These are phyloP conservation scores for Coemansia sp. DNA, from an alignment of 192 early-diverging fungal species.

Conservation along the genomic window DNA sequence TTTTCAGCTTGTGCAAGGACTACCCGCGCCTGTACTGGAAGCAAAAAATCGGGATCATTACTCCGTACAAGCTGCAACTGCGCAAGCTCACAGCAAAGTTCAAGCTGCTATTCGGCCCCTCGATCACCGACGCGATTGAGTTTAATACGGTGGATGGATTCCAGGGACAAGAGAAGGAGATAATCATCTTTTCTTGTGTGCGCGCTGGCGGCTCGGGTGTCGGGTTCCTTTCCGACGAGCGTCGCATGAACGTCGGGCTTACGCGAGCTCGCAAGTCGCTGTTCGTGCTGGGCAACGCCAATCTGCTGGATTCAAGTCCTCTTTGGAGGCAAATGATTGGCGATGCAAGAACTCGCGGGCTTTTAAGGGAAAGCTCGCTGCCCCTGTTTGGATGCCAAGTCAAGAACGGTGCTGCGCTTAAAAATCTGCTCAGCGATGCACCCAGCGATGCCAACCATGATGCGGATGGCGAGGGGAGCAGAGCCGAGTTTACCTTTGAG, in stretches of 20 bases:
- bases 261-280: conserved; percentile 85
- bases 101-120: conserved; percentile 61
- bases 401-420: background rate
- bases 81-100: conserved; percentile 72
- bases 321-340: conserved; percentile 77
- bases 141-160: conserved; percentile 98
- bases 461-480: conserved; percentile 48
- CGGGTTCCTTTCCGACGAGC: conserved; percentile 81
- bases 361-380: conserved; percentile 21
- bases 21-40: conserved; percentile 67
- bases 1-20: conserved; percentile 64
- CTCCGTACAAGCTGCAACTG: conserved; percentile 91
- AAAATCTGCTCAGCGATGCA: conserved; percentile 14
- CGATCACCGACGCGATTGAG: conserved; percentile 74
- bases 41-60: conserved; percentile 81
- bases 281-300: conserved; percentile 77
- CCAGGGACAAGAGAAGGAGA: conserved; percentile 97
- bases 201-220: conserved; percentile 70
- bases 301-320: conserved; percentile 61
- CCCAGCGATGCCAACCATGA: background rate
- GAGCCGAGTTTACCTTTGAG: conserved; percentile 38
- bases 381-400: conserved; percentile 33
- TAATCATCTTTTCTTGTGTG: conserved; percentile 95
- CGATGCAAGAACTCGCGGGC: conserved; percentile 56
- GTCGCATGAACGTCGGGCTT: conserved; percentile 92